Percentiles rank a stretch among this genome's conserved stretches.
phyloP scores from a whole-genome alignment of 306 rosid genomes.

The Cucurbita maxima region DNA sequence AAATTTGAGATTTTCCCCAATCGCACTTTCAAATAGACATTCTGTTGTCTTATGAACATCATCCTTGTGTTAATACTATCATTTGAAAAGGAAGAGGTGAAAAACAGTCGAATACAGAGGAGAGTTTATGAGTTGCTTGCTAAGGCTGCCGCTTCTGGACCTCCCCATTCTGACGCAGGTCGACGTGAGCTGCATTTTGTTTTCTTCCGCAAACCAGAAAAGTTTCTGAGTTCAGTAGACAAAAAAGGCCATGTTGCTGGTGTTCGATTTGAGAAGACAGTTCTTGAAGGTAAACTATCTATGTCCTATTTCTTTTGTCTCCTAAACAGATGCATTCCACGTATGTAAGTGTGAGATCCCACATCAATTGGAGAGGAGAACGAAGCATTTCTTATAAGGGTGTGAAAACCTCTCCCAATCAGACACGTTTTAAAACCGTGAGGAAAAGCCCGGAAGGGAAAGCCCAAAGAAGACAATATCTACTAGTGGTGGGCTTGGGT shows the following conservation, averaged over 20 bases:
- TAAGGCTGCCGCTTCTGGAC: conserved; percentile 50
- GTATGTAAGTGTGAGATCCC: too few relatives aligned
- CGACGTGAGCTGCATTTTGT: conserved; percentile 65
- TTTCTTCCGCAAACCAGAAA: conserved; percentile 64
- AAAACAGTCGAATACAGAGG: conserved; percentile 55
- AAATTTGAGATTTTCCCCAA: background rate
- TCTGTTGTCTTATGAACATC: conserved; percentile 6
- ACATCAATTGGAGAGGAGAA: too few relatives aligned
- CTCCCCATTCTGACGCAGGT: conserved; percentile 25
- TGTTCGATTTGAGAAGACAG: conserved; percentile 61
- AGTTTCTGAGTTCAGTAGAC: conserved; percentile 45
- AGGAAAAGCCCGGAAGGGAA: too few relatives aligned
- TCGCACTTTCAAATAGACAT: background rate
- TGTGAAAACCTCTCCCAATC: too few relatives aligned
- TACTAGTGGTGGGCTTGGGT: too few relatives aligned
- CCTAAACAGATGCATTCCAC: background rate
- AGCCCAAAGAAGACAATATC: too few relatives aligned
- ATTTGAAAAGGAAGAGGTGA: conserved; percentile 78
- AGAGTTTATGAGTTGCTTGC: conserved; percentile 75
- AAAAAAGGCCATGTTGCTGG: conserved; percentile 41
- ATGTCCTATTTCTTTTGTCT: background rate
- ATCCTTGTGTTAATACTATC: conserved; percentile 19
- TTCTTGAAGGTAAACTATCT: conserved; percentile 37
- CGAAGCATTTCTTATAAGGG: too few relatives aligned
- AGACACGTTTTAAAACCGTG: too few relatives aligned